Percentiles rank a stretch among this genome's conserved stretches.
phyloP scores from a whole-genome alignment of 257 asterid species.

The Penstemon eatonii region DNA sequence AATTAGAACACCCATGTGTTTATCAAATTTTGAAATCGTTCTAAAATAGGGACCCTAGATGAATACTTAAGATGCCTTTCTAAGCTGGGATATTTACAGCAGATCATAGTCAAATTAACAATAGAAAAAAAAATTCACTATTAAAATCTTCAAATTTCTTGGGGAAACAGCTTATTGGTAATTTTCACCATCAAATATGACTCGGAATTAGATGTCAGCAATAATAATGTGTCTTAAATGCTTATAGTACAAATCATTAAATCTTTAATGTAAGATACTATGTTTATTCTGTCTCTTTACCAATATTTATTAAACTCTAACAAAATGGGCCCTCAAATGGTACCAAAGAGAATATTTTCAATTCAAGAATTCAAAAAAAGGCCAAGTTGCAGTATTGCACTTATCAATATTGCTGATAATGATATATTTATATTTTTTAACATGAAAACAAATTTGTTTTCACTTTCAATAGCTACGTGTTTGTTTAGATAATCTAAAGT shows the following conservation, averaged over 20 bases:
- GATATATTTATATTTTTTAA: not conserved
- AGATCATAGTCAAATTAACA: too few species aligned
- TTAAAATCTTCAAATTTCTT: too few species aligned
- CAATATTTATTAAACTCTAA: not conserved
- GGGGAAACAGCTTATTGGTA: too few species aligned
- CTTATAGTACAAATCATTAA: too few species aligned
- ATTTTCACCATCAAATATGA: slow-evolving; percentile 26
- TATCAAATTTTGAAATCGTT: too few species aligned
- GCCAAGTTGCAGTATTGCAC: not conserved
- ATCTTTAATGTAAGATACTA: too few species aligned
- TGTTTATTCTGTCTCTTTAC: not conserved
- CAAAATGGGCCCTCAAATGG: slow-evolving; percentile 1
- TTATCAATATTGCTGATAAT: not conserved
- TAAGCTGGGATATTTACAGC: too few species aligned
- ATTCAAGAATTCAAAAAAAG: not conserved
- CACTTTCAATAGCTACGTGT: slow-evolving; percentile 27
- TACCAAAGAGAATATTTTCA: not conserved
- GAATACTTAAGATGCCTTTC: too few species aligned
- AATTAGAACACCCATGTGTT: too few species aligned
- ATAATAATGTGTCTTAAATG: not conserved
- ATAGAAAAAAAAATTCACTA: too few species aligned
- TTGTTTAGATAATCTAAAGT: slow-evolving; percentile 16
- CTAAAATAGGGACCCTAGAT: too few species aligned
- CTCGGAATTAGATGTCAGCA: not conserved
- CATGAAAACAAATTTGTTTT: slow-evolving; percentile 19